Conservation (phyloP, 257 asterid genomes). For the Przewalskia tangutica region DNA sequence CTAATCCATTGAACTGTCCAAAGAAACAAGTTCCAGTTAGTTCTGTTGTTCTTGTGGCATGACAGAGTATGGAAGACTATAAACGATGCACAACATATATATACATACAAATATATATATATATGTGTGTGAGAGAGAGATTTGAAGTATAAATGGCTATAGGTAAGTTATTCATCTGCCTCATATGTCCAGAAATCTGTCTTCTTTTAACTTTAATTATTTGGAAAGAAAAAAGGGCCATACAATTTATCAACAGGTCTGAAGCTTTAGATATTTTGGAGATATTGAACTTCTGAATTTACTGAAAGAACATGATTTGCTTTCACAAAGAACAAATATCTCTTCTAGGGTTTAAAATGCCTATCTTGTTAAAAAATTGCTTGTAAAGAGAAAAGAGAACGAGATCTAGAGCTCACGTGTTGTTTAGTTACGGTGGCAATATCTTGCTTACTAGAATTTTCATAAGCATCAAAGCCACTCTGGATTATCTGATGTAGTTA, state of each 20-base stretch:
- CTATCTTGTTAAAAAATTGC: not conserved
- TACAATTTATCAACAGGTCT: not conserved
- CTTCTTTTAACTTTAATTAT: not conserved
- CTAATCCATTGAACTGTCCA: not conserved
- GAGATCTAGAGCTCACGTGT: not conserved
- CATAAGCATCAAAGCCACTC: not conserved
- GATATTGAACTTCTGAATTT: not conserved
- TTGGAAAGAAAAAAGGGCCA: not conserved
- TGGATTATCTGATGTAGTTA: not conserved
- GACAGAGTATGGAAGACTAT: not conserved
- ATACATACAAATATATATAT: too few species aligned
- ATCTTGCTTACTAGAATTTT: not conserved
- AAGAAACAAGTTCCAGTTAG: not conserved
- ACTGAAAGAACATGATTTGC: not conserved
- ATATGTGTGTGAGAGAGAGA: not conserved
- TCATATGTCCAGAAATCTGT: not conserved
- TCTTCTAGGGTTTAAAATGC: not conserved
- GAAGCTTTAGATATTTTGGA: not conserved
- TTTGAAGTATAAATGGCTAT: not conserved
- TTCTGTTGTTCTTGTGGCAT: not conserved
- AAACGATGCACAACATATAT: not conserved
- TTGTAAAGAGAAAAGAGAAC: not conserved
- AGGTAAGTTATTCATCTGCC: not conserved
- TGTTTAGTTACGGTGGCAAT: not conserved
- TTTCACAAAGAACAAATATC: not conserved